Evolutionary conservation across 345 rosid genomes (phyloP).

Genomic region (Melastoma malabathricum): DNA sequence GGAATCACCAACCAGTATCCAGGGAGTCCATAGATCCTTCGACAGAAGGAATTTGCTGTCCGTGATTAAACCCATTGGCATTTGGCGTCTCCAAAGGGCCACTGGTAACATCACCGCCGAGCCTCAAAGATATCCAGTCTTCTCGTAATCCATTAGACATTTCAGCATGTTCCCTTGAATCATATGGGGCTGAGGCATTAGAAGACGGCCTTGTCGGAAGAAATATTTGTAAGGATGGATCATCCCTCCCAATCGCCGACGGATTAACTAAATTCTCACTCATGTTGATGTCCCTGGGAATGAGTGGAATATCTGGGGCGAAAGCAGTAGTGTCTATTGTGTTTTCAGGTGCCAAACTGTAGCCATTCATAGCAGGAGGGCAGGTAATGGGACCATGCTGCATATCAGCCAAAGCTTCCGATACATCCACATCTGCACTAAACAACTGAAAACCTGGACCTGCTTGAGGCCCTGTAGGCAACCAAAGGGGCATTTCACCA

Average conservation of each 20-base stretch:
- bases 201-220: slow-evolving; percentile 75
- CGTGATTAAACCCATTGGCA: slow-evolving; percentile 38
- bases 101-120: slow-evolving; percentile 58
- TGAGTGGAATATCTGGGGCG: slow-evolving; percentile 38
- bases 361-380: slow-evolving; percentile 49
- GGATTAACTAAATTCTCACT: slow-evolving; percentile 71
- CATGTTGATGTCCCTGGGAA: slow-evolving; percentile 31
- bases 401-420: slow-evolving; percentile 50
- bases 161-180: slow-evolving; percentile 53
- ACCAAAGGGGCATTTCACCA: slow-evolving; percentile 61
- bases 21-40: slow-evolving; percentile 40
- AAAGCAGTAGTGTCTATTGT: slow-evolving; percentile 27
- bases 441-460: slow-evolving; percentile 71
- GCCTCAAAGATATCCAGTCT: slow-evolving; percentile 90
- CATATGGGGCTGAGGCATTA: slow-evolving; percentile 36
- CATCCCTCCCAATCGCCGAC: slow-evolving; percentile 61
- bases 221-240: slow-evolving; percentile 86
- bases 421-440: slow-evolving; percentile 36
- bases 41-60: slow-evolving; percentile 40
- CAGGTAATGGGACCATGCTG: slow-evolving; percentile 41
- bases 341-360: slow-evolving; percentile 43
- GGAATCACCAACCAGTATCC: slow-evolving; percentile 61
- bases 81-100: slow-evolving; percentile 31
- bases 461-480: slow-evolving; percentile 54
- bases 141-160: slow-evolving; percentile 64